Conservation (phyloP, 2,329 filamentous ascomycete species). For the Aspergillus tubingensis region DNA sequence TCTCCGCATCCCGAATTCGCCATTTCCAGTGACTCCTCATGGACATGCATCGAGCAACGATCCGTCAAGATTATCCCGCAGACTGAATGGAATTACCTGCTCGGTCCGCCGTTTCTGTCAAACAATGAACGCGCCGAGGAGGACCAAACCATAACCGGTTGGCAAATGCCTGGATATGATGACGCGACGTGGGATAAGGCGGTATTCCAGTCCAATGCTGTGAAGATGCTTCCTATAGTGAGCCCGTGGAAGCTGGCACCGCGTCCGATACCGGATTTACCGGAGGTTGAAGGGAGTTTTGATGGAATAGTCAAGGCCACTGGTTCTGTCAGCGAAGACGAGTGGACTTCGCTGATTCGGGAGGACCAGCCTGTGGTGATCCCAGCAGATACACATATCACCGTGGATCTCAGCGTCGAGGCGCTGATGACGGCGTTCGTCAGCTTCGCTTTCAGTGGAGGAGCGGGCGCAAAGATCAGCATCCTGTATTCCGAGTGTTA, state of each 20-base stretch:
- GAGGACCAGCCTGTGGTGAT: background rate
- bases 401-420: background rate
- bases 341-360: background rate
- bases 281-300: background rate
- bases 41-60: background rate
- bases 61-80: background rate
- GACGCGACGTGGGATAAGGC: constrained; percentile 5
- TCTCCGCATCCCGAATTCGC: background rate
- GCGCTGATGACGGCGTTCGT: constrained; percentile 3
- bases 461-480: background rate
- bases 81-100: constrained; percentile 6
- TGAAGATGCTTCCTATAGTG: constrained; percentile 8
- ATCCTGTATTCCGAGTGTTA: constrained; percentile 13
- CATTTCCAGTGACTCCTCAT: background rate
- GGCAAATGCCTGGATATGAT: background rate
- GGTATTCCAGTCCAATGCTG: background rate
- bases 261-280: background rate
- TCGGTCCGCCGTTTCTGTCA: constrained; percentile 9
- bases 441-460: background rate
- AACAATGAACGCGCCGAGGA: constrained; percentile 7
- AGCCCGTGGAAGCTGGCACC: constrained; percentile 4
- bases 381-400: background rate
- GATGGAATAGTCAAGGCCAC: background rate
- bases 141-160: background rate
- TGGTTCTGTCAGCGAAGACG: background rate